These are phyloP conservation scores for Gossypium davidsonii DNA, from an alignment of 441 rosid genomes.

Conservation along the genomic window DNA sequence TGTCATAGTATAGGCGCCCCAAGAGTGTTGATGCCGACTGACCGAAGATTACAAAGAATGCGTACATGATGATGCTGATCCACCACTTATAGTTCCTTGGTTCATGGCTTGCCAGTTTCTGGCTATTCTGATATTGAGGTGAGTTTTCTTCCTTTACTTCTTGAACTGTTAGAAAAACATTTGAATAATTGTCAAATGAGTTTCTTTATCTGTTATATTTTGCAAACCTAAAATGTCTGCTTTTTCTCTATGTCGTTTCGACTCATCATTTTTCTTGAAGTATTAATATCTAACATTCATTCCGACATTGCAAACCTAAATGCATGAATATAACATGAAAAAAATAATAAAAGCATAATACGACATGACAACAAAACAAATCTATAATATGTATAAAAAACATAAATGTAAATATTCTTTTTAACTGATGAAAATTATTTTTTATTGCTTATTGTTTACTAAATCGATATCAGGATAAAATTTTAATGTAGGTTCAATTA, in stretches of 20 bases:
- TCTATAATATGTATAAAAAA: too few relatives aligned
- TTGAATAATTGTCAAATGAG: background rate
- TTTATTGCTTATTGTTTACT: too few relatives aligned
- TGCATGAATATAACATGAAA: too few relatives aligned
- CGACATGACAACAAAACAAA: too few relatives aligned
- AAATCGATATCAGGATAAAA: too few relatives aligned
- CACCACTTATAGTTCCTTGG: background rate
- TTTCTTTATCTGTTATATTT: background rate
- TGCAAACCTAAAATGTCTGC: background rate
- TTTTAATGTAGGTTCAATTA: too few relatives aligned
- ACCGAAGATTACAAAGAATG: background rate
- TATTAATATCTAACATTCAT: too few relatives aligned
- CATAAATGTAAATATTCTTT: too few relatives aligned
- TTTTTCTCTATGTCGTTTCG: background rate
- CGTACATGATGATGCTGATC: background rate
- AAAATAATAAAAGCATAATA: too few relatives aligned
- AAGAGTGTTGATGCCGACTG: conserved; percentile 7
- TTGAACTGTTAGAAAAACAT: background rate
- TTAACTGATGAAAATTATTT: too few relatives aligned
- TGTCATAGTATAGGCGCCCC: conserved; percentile 25
- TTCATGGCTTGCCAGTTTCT: background rate
- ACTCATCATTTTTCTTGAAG: too few relatives aligned
- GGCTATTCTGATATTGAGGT: background rate
- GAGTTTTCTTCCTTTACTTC: background rate
- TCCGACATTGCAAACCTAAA: too few relatives aligned